These are phyloP conservation scores for Metschnikowia santaceciliae DNA, from an alignment of 805 yeast genomes.

Conservation along the genomic window DNA sequence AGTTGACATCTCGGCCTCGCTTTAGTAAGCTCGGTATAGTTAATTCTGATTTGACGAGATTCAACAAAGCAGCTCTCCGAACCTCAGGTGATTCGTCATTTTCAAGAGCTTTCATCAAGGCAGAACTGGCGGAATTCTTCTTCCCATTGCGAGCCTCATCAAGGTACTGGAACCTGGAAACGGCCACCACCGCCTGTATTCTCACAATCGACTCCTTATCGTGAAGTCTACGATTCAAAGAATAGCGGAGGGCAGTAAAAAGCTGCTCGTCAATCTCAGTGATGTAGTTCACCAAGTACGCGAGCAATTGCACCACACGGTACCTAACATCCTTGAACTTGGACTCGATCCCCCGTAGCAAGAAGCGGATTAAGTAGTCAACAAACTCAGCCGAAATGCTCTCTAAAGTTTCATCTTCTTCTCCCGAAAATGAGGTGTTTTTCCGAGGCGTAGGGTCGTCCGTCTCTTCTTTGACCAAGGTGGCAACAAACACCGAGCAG, in stretches of 20 bases:
- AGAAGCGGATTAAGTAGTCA: constrained; percentile 57
- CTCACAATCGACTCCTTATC: constrained; percentile 79
- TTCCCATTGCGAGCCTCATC: constrained; percentile 23
- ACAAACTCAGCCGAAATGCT: constrained; percentile 50
- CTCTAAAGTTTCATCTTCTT: constrained; percentile 38
- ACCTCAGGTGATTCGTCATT: constrained; percentile 87
- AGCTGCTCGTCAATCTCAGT: constrained; percentile 73
- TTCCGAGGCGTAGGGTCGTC: constrained; percentile 16
- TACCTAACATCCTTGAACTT: constrained; percentile 73
- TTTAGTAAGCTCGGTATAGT: constrained; percentile 63
- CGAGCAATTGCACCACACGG: constrained; percentile 72
- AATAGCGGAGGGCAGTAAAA: constrained; percentile 57
- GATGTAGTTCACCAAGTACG: constrained; percentile 64
- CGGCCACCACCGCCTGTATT: constrained; percentile 76
- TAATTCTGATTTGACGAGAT: constrained; percentile 51
- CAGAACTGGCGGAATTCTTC: constrained; percentile 18
- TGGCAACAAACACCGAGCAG: constrained; percentile 53
- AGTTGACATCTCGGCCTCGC: constrained; percentile 77
- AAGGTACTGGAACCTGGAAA: constrained; percentile 67
- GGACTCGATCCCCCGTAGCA: constrained; percentile 76
- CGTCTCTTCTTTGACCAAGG: constrained; percentile 37
- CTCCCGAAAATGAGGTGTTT: constrained; percentile 15
- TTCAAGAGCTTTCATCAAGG: constrained; percentile 50
- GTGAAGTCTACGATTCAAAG: constrained; percentile 57
- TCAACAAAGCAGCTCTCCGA: constrained; percentile 75